These are phyloP conservation scores for Crepidotus variabilis DNA, from an alignment of 768 basidiomycete species.

Conservation along the genomic window DNA sequence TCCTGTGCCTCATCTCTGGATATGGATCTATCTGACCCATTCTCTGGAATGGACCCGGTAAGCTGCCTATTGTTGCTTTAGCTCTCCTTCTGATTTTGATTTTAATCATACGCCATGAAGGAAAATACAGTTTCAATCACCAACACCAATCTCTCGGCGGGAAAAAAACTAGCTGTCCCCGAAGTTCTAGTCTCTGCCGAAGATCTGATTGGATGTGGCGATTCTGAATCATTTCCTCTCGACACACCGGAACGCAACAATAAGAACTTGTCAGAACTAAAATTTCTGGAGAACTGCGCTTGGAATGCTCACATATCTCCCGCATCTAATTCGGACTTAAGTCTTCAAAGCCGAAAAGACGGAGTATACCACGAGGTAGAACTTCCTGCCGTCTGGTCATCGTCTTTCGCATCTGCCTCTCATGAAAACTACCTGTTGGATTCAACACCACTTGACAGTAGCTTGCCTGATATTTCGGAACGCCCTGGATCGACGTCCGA, in stretches of 20 bases:
- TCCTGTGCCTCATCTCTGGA: not conserved
- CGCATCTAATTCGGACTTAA: not conserved
- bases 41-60: not conserved
- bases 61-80: too few relatives aligned
- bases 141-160: not conserved
- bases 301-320: not conserved
- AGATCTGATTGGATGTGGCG: not conserved
- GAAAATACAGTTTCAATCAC: not conserved
- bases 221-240: not conserved
- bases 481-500: too few relatives aligned
- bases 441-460: too few relatives aligned
- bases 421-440: too few relatives aligned
- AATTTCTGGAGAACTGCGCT: not conserved
- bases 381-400: not conserved
- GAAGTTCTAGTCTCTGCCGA: not conserved
- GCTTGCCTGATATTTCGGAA: too few relatives aligned
- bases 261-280: not conserved
- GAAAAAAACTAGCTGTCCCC: not conserved
- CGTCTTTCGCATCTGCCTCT: not conserved
- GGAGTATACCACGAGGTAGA: too few relatives aligned
- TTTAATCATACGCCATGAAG: too few relatives aligned
- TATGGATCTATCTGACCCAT: not conserved
- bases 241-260: not conserved
- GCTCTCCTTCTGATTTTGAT: too few relatives aligned
- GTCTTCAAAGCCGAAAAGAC: too few relatives aligned